phyloP scores from a whole-genome alignment of 139 green algal genomes.

The Volvox reticuliferus region DNA sequence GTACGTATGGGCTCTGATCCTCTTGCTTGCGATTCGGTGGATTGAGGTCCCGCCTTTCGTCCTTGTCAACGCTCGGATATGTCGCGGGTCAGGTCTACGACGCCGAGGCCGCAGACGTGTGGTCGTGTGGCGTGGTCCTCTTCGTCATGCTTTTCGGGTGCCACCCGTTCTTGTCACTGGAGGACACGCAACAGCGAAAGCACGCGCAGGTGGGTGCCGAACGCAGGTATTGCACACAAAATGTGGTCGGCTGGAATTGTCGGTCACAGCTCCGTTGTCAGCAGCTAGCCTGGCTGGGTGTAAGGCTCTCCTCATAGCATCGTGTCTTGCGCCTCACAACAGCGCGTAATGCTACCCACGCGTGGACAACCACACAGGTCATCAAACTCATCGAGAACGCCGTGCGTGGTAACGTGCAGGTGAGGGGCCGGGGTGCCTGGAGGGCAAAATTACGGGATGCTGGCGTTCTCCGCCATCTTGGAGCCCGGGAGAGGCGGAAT shows the following conservation, averaged over 20 bases:
- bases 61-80: not conserved
- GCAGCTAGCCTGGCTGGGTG: no score
- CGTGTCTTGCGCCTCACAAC: no score
- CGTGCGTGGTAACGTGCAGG: constrained; percentile 41
- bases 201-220: constrained; percentile 16
- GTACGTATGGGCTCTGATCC: no score
- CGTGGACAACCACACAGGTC: constrained; percentile 8
- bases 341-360: no score
- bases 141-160: constrained; percentile 69
- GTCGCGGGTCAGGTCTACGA: constrained; percentile 55
- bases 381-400: constrained; percentile 53
- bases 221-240: no score
- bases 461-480: no score
- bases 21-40: no score
- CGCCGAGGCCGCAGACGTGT: constrained; percentile 66
- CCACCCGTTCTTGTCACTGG: constrained; percentile 39
- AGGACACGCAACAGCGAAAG: constrained; percentile 25
- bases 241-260: no score
- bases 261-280: no score
- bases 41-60: not conserved
- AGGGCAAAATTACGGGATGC: no score
- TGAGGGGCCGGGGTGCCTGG: not conserved
- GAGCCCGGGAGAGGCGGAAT: no score
- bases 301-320: no score
- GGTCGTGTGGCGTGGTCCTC: constrained; percentile 71